Evolutionary conservation across 1,284 basidiomycete species (phyloP), one percentile per base, ranked within the genome.

Genomic region (Psilocybe mexicana): DNA sequence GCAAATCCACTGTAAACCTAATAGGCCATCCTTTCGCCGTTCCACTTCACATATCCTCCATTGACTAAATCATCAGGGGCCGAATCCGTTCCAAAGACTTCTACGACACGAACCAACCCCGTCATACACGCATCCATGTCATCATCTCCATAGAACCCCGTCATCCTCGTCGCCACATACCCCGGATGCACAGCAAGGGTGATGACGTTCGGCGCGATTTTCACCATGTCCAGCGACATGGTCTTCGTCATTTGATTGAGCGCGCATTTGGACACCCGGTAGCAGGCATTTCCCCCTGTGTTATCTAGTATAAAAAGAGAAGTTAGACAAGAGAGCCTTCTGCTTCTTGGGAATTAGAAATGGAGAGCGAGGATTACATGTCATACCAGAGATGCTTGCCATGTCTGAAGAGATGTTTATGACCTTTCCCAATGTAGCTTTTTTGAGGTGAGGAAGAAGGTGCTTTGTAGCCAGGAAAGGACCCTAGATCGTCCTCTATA

Each of bases 1-100:
- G 1, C 18, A 18, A 18, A 18, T 18, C 18, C 18, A 18, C 18
- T 18, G 18, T 18, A 1, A 43, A 1, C 4, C 23, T 42, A 54
- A 30, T 44, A 45, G 3, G 25, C 33, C 53, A 55, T 48, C 4
- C 11, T 47, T 5, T 55, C 45, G 2, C 53, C 53, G 30, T 48
- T 42, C 53, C 53, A 55, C 38, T 24, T 55, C 12, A 55, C 53
- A 40, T 55, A 55, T n/a, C 53, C 53, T 40, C 53, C 53, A 43
- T 42, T 48, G 6, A 33, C 12, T 2, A 55, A 23, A 10, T 28
- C 36, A 3, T 23, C 24, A 3, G 33, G 14, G 8, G 44, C 44
- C 6, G 7, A n/a, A 4, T n/a, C 2, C 10, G 53, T 55, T 11
- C 45, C 53, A 47, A 55, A 55, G 0, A 4, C 18, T 35, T 55